Evolutionary conservation across 768 basidiomycete genomes (phyloP), one percentile per base, ranked within the genome.

Genomic region (Gloeophyllum trabeum): DNA sequence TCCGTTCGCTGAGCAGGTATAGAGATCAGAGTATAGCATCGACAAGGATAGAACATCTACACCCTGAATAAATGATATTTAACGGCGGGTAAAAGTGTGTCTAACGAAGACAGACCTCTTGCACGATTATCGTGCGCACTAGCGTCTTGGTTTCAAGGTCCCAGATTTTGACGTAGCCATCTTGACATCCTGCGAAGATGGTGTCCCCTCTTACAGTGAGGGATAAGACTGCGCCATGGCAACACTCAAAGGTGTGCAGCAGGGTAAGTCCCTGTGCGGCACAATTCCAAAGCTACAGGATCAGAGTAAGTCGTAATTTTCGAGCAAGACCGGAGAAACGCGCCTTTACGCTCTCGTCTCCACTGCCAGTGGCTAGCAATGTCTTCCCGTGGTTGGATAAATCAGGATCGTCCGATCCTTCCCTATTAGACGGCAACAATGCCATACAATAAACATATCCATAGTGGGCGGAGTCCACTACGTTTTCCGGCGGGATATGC

Each of bases 361-460:
- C 94, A 46, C 89, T 84, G 12, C 91, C 91, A 12, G 88, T 90
- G 10, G 84, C 73, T 12, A 96, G 70, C 12, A 6, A 19, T 7
- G 20, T 19, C 20, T 10, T 21, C 7, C 56, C 54, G 1, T 53
- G 53, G 37, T 47, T 47, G 5, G 51, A 42, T 20, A 42, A 25
- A 5, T n/a, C 30, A 14, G 48, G 45, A 20, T 63, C 60, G 36
- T 62, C 54, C 2, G 60, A 62, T 13, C 63, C 67, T 42, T 62
- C 62, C 36, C 58, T 55, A n/a, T 55, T 59, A 13, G 61, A 63
- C 18, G 65, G 64, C 7, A 71, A 50, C 13, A 76, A 58, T 12
- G 68, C 61, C 77, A 91, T 79, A 51, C 84, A 89, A 55, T 94
- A 93, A 10, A 97, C 73, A 54, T 98, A 98, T 6, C 94, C 94